Evolutionary conservation across 495 filamentous ascomycete species (phyloP).

Genomic region (Aspergillus egyptiacus): DNA sequence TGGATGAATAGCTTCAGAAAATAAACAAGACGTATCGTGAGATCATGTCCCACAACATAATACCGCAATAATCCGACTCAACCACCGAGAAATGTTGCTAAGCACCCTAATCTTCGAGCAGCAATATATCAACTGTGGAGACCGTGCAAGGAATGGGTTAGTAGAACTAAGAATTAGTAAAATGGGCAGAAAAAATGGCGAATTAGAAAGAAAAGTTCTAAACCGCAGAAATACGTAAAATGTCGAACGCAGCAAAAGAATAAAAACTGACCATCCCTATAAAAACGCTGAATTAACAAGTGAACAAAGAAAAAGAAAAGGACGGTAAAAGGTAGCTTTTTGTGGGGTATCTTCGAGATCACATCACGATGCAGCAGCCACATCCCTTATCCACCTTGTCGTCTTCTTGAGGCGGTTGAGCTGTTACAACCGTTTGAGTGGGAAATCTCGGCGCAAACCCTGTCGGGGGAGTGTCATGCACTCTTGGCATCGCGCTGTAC

Average conservation of each 20-base stretch:
- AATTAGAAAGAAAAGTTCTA: constrained; percentile 20
- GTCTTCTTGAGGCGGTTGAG: constrained; percentile 27
- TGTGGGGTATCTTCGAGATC: constrained; percentile 11
- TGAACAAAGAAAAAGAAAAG: constrained; percentile 15
- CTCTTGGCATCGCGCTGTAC: constrained; percentile 52
- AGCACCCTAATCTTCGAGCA: background rate
- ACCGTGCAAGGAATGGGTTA: constrained; percentile 13
- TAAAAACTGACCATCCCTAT: constrained; percentile 23
- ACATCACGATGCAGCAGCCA: constrained; percentile 52
- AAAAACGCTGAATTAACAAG: constrained; percentile 30
- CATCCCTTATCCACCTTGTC: constrained; percentile 40
- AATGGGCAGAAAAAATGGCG: background rate
- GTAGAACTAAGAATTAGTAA: constrained; percentile 11
- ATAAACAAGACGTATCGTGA: background rate
- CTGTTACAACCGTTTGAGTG: constrained; percentile 32
- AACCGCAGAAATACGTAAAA: constrained; percentile 33
- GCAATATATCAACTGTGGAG: constrained; percentile 9
- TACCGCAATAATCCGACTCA: background rate
- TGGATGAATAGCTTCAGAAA: background rate
- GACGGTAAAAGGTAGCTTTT: constrained; percentile 20
- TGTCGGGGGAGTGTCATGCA: constrained; percentile 37
- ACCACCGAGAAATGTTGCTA: background rate
- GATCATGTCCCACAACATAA: background rate
- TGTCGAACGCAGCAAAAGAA: constrained; percentile 26
- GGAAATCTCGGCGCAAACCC: constrained; percentile 32